phyloP scores from a whole-genome alignment of 2,329 filamentous ascomycete genomes.

The Aspergillus pseudotamarii region DNA sequence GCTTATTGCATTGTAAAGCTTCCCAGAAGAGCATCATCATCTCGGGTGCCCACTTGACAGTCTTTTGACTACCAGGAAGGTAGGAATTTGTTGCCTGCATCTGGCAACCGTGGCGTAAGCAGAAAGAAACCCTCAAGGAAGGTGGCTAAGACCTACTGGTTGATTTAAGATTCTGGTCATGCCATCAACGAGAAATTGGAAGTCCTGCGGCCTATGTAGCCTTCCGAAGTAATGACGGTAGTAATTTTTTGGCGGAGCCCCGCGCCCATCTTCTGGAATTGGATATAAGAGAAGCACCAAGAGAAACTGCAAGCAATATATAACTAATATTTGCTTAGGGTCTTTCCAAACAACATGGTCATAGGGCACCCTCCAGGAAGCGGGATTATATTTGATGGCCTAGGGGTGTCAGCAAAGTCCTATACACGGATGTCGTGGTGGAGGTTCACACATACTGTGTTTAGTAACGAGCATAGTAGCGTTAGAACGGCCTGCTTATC shows the following conservation, averaged over 20 bases:
- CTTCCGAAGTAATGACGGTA: slow-evolving; percentile 91
- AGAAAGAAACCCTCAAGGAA: neutral
- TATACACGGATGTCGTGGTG: neutral
- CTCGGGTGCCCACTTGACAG: slow-evolving; percentile 86
- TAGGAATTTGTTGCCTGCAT: slow-evolving; percentile 87
- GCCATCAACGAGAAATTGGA: slow-evolving; percentile 94
- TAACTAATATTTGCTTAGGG: slow-evolving; percentile 84
- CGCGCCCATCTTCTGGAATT: slow-evolving; percentile 73
- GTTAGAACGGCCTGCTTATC: slow-evolving; percentile 93
- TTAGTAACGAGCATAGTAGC: slow-evolving; percentile 86
- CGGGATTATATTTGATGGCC: slow-evolving; percentile 94
- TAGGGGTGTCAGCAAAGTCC: slow-evolving; percentile 39
- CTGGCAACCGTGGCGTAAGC: slow-evolving; percentile 34
- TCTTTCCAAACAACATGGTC: slow-evolving; percentile 91
- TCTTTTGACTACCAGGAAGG: slow-evolving; percentile 78
- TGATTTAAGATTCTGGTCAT: slow-evolving; percentile 93
- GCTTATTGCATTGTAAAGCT: slow-evolving; percentile 93
- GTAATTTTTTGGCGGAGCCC: slow-evolving; percentile 76
- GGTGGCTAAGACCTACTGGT: slow-evolving; percentile 53
- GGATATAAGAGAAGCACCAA: slow-evolving; percentile 83
- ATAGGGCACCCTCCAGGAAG: slow-evolving; percentile 90
- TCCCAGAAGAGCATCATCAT: slow-evolving; percentile 99
- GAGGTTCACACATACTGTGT: slow-evolving; percentile 67
- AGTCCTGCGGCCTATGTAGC: slow-evolving; percentile 90
- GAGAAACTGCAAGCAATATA: slow-evolving; percentile 89